Conservation (phyloP, 768 basidiomycete species). For the Rhodotorula babjevae region DNA sequence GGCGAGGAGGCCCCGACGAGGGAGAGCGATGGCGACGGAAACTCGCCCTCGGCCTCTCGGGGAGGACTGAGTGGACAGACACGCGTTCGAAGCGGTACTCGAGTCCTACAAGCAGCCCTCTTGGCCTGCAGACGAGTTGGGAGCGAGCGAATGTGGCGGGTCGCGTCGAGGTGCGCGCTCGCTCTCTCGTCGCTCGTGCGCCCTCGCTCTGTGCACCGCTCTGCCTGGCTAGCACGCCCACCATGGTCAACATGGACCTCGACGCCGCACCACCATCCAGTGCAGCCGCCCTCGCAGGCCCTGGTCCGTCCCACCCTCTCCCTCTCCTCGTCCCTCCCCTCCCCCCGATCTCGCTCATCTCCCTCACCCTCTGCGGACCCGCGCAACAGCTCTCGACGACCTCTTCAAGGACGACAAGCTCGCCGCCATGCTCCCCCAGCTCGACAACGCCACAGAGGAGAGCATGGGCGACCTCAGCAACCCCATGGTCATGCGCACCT, state of each 20-base stretch:
- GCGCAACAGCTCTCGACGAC: conserved; percentile 27
- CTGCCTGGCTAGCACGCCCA: neutral
- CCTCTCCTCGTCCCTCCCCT: neutral
- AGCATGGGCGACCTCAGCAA: conserved; percentile 30
- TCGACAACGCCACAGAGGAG: conserved; percentile 16
- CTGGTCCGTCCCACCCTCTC: conserved; percentile 8
- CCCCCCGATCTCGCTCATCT: neutral
- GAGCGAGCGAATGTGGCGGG: no score
- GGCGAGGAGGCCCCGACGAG: no score
- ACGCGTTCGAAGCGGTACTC: no score
- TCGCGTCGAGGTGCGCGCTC: no score
- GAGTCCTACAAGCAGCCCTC: no score
- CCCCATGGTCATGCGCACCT: conserved; percentile 59
- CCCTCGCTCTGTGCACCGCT: neutral
- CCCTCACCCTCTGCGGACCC: neutral
- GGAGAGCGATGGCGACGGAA: no score
- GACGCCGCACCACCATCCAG: neutral
- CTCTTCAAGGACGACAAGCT: conserved; percentile 28
- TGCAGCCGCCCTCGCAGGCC: neutral
- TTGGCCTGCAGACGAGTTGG: no score
- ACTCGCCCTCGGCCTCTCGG: no score
- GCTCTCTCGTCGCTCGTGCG: no score
- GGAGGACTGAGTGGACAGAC: no score
- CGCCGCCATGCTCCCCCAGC: neutral
- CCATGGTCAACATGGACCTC: conserved; percentile 30